Evolutionary conservation across 1,284 basidiomycete genomes (phyloP), one percentile per base, ranked within the genome.

Genomic region (Ustilago curta): DNA sequence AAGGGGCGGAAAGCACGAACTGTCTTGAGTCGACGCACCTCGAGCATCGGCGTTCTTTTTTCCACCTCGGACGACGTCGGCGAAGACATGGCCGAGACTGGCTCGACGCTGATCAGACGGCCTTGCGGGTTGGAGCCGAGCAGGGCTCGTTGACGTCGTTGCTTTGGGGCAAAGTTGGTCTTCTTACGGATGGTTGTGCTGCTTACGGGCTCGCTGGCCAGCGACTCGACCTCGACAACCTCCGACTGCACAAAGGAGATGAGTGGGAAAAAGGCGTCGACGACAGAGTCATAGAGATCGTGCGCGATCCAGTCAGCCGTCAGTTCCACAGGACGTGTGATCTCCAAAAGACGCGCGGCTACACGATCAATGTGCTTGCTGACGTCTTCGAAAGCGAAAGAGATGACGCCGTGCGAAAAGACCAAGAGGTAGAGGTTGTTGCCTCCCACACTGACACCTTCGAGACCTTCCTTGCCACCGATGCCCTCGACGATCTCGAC

Each of bases 351-450:
- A 88, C 91, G 90, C 76, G 90, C 90, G 37, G 91, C 88, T 2
- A 97, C 92, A 19, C 91, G 90, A 69, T 92, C 89, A 1, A 90
- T 90, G 83, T 98, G 95, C 82, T 94, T 93, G 59, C 91, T 90
- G 52, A 97, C 91, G 80, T 97, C 93, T 56, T 92, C 92, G 81
- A 93, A 97, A 86, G 97, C 94, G 84, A 98, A 97, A 56, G 92
- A 91, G 75, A 94, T 91, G 63, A 97, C 91, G 7, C 95, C 95
- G 81, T 95, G 93, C 14, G 90, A 88, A 81, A 97, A 96, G 2
- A 97, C 93, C 8, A 94, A 89, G 18, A 98, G 86, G 85, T 97
- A 97, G 7, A 97, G 88, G 81, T 93, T 95, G 42, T 92, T 90
- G 76, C 92, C 93, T 63, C 91, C 91, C 21, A 95, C 88, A 31